A percentile compares a stretch with the other conserved stretches of the same genome.
These are phyloP conservation scores for Hypoxylon sp. DNA, from an alignment of 2,329 filamentous ascomycete genomes.

Conservation along the genomic window DNA sequence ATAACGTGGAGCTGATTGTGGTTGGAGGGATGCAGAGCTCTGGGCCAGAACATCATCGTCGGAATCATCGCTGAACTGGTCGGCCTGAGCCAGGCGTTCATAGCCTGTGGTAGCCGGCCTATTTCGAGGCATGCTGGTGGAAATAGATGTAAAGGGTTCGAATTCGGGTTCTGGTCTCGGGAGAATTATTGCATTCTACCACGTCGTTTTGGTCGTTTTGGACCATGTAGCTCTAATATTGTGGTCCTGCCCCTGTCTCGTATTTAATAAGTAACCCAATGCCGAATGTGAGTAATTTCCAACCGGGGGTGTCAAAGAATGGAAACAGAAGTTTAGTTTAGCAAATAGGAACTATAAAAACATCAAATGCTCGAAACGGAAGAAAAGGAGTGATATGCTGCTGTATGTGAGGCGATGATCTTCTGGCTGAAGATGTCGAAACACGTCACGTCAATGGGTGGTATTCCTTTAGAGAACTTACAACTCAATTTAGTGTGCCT, in stretches of 20 bases:
- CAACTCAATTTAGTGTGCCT: neutral
- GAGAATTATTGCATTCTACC: conserved; percentile 45
- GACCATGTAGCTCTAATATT: conserved; percentile 22
- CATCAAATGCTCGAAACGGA: conserved; percentile 17
- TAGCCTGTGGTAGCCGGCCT: conserved; percentile 85
- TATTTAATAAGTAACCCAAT: conserved; percentile 37
- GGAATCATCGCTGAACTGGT: conserved; percentile 80
- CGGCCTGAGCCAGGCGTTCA: conserved; percentile 86
- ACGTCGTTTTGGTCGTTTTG: no score
- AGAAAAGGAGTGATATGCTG: conserved; percentile 14
- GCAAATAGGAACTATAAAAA: conserved; percentile 26
- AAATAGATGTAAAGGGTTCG: conserved; percentile 12
- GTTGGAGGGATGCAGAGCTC: conserved; percentile 68
- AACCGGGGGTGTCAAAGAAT: conserved; percentile 31
- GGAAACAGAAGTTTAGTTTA: conserved; percentile 22
- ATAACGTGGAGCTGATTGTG: conserved; percentile 72
- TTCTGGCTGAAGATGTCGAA: conserved; percentile 28
- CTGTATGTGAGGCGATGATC: conserved; percentile 17
- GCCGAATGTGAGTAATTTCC: conserved; percentile 29
- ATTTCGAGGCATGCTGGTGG: conserved; percentile 72
- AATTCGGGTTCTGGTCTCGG: conserved; percentile 8
- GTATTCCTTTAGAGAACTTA: conserved; percentile 12
- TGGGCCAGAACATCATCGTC: conserved; percentile 74
- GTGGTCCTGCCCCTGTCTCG: conserved; percentile 34
- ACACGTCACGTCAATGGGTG: conserved; percentile 43